Conservation (phyloP, 148 eudicot species). For the Nyssa sinensis region DNA sequence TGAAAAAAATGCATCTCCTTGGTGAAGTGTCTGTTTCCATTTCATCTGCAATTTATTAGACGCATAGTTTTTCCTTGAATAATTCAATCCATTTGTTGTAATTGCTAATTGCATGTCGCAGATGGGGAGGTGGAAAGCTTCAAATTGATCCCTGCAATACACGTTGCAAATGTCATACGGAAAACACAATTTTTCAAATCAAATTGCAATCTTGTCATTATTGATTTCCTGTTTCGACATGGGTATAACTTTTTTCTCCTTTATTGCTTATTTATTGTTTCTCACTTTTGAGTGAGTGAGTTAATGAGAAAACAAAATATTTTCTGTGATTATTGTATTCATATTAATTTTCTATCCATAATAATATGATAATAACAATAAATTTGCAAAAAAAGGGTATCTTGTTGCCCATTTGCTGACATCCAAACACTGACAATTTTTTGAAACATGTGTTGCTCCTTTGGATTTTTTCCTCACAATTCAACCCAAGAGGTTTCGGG, state of each 20-base stretch:
- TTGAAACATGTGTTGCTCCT: too few species aligned
- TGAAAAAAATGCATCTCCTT: background rate
- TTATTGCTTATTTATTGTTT: background rate
- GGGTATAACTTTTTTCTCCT: slow-evolving; percentile 50
- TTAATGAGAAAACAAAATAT: background rate
- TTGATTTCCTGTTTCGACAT: slow-evolving; percentile 93
- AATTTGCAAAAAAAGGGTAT: background rate
- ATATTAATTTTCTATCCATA: background rate
- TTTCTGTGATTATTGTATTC: background rate
- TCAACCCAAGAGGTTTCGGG: too few species aligned
- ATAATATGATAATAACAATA: background rate
- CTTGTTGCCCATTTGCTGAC: background rate
- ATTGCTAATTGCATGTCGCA: slow-evolving; percentile 22
- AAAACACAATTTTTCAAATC: slow-evolving; percentile 59
- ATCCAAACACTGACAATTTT: background rate
- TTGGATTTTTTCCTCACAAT: too few species aligned
- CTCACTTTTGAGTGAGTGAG: background rate
- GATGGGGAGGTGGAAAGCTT: slow-evolving; percentile 98
- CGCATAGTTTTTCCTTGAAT: background rate
- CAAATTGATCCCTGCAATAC: slow-evolving; percentile 55
- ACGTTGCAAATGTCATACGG: slow-evolving; percentile 62
- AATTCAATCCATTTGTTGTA: background rate
- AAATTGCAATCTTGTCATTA: slow-evolving; percentile 84
- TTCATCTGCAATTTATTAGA: background rate
- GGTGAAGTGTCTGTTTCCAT: slow-evolving; percentile 1